Conservation (phyloP, 169 alveolate genomes). For the Eimeria tenella region DNA sequence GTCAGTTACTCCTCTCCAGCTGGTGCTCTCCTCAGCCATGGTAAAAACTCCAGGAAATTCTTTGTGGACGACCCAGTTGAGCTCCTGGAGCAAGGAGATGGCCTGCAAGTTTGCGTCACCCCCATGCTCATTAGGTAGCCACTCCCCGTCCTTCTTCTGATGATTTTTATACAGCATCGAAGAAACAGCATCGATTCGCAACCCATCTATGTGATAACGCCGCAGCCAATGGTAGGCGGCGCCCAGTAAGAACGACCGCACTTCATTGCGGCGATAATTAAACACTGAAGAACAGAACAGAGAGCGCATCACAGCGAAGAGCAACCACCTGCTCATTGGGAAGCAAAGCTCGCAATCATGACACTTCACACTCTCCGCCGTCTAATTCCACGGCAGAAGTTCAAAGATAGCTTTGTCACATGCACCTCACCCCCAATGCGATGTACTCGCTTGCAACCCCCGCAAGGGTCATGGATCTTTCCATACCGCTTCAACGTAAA, state of each 20-base stretch:
- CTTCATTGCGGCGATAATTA: constrained; percentile 85
- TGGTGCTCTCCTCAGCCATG: constrained; percentile 87
- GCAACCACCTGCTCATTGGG: no score
- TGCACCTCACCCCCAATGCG: background rate
- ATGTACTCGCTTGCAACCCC: no score
- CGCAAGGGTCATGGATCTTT: no score
- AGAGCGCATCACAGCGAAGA: no score
- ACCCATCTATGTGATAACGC: constrained; percentile 86
- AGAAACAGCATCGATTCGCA: constrained; percentile 86
- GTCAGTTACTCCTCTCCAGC: constrained; percentile 87
- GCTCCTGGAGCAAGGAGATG: constrained; percentile 85
- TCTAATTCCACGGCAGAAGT: background rate
- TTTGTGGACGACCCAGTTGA: constrained; percentile 87
- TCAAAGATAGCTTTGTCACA: background rate
- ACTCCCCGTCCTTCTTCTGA: constrained; percentile 82
- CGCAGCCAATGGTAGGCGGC: constrained; percentile 88
- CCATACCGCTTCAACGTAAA: no score
- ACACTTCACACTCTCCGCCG: no score
- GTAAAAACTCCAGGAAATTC: constrained; percentile 87
- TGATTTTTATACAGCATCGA: constrained; percentile 85
- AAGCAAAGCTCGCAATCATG: no score
- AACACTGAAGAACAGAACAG: constrained; percentile 78
- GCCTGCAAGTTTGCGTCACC: constrained; percentile 87
- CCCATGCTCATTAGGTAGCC: constrained; percentile 87
- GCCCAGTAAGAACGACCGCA: constrained; percentile 85